Base-by-base conservation (phyloP, 148 eudicot species). In the Vaccinium vitisidaea region DNA sequence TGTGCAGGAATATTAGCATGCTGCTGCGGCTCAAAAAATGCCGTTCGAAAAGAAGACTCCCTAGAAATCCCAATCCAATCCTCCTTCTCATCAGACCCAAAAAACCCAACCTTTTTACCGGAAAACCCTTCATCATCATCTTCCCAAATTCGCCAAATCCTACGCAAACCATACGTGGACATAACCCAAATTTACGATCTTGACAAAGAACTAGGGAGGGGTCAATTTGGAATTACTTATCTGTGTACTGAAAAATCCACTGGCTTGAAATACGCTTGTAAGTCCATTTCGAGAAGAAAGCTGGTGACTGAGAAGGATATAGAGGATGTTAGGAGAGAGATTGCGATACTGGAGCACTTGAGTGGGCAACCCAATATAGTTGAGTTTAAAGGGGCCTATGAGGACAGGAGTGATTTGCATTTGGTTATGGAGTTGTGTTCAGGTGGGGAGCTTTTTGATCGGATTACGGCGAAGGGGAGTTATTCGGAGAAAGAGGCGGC, bases 331-430 rank as follows among this genome's bases (percentile, higher is more conserved):
- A 84, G 92, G 75, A 89, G 98, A 55, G 98, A 96, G 89, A 86
- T 96, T 53, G 61, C 88, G 87, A 89, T 94, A 1, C 56, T 96
- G 80, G 90, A 96, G 79, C 91, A 96, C 49, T 80, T 96, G 61
- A 94, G 94, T 32, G 98, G 98, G 18, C 98, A 96, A 25, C 94
- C 96, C 1, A 96, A 94, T 85, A 94, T 96, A 46, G 98, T 94
- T 10, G 98, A 91, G 83, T 96, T 96, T 49, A 91, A 86, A 48
- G 98, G 98, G 19, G 98, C 93, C 1, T 93, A 93, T 84, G 98
- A 95, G 59, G 98, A 95, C 63, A 83, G 49, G 77, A 75, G 65
- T 13, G 59, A 83, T 30, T 59, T 95, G 87, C 89, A 94, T 88
- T 88, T 94, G 84, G 96, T 95, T 0, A 95, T 94, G 98, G 98